Conservation (phyloP, 768 basidiomycete species). For the Dictyophora rubrovolvata region DNA sequence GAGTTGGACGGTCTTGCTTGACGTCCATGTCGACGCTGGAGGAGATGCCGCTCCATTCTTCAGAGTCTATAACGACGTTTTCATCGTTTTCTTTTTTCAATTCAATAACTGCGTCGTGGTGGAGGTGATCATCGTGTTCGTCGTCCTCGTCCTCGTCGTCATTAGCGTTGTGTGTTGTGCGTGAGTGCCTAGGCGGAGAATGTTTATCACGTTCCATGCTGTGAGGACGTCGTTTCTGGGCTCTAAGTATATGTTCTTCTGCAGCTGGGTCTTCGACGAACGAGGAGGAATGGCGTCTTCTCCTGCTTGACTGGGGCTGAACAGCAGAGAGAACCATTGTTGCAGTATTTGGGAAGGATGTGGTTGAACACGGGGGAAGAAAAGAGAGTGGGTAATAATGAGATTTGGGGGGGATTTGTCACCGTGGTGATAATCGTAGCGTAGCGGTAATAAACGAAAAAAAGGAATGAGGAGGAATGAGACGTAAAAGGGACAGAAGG, state of each 20-base stretch:
- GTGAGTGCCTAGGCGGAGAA: background rate
- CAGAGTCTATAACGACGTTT: background rate
- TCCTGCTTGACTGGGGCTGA: background rate
- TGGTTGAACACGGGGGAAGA: background rate
- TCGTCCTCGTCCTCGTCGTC: background rate
- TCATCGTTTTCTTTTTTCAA: background rate
- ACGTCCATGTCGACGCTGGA: background rate
- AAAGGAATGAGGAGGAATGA: background rate
- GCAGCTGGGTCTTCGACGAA: conserved; percentile 8
- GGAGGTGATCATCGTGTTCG: background rate
- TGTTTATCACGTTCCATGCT: conserved; percentile 6
- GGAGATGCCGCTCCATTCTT: conserved; percentile 4
- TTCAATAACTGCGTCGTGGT: background rate
- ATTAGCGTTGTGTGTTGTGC: background rate
- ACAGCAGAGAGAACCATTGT: background rate
- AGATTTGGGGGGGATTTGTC: background rate
- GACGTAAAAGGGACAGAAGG: background rate
- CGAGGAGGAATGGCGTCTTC: conserved; percentile 11
- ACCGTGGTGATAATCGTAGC: background rate
- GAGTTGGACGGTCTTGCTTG: conserved; percentile 43
- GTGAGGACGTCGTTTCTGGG: conserved; percentile 6
- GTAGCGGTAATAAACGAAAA: background rate
- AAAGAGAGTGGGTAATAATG: background rate
- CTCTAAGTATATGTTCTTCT: conserved; percentile 5
- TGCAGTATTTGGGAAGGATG: background rate